These are phyloP conservation scores for Dryas octopetala DNA, from an alignment of 306 rosid genomes.

Conservation along the genomic window DNA sequence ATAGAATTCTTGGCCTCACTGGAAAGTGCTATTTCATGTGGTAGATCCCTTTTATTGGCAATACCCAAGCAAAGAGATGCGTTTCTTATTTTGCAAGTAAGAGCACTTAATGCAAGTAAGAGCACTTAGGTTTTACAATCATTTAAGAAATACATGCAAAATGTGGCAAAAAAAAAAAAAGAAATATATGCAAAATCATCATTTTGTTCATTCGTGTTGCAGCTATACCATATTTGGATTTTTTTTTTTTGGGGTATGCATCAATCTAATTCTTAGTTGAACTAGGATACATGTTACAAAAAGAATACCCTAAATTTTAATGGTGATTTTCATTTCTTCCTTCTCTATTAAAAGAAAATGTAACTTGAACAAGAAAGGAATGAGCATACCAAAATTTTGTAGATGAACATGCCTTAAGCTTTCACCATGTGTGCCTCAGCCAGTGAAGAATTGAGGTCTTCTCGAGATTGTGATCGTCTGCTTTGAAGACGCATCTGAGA, in stretches of 20 bases:
- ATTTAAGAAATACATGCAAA: not conserved
- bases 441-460: constrained; percentile 76
- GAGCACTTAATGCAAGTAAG: too few species aligned
- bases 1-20: not conserved
- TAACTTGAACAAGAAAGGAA: constrained; percentile 28
- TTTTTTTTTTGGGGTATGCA: constrained; percentile 7
- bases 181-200: not conserved
- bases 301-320: constrained; percentile 34
- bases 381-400: constrained; percentile 46
- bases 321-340: constrained; percentile 9
- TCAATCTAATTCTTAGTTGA: constrained; percentile 29
- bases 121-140: not conserved
- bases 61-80: not conserved
- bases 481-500: constrained; percentile 93
- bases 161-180: not conserved
- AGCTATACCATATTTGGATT: not conserved
- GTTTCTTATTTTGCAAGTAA: too few species aligned
- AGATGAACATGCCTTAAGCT: constrained; percentile 47
- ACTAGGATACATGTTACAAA: constrained; percentile 36
- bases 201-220: not conserved
- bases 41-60: not conserved
- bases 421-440: constrained; percentile 75
- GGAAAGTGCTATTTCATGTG: not conserved
- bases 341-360: constrained; percentile 19
- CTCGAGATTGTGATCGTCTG: constrained; percentile 95